Conservation (phyloP, 371 early-diverging fungal genomes). For the Entomophthora muscae region DNA sequence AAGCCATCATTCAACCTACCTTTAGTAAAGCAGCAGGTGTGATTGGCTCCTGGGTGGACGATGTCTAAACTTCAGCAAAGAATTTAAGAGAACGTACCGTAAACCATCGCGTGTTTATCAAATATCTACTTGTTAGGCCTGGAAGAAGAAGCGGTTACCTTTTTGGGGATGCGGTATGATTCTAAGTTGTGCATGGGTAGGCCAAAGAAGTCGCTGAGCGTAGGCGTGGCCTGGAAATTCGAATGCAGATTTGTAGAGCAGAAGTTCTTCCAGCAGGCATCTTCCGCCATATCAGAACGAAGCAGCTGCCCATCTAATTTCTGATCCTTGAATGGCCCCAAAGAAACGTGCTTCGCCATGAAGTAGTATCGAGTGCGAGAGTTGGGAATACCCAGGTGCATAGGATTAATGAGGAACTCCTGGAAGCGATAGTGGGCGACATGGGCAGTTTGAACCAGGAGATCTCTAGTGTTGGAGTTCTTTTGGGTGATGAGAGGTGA, state of each 20-base stretch:
- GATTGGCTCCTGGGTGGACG: conserved; percentile 33
- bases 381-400: conserved; percentile 43
- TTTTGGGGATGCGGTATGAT: neutral
- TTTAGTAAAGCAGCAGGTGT: conserved; percentile 76
- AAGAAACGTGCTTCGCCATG: conserved; percentile 17
- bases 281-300: neutral
- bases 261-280: neutral
- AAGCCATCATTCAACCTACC: conserved; percentile 13
- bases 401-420: conserved; percentile 37
- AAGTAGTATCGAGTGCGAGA: conserved; percentile 42
- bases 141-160: neutral
- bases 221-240: neutral
- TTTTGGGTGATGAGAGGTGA: neutral
- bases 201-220: neutral
- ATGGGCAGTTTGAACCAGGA: conserved; percentile 22
- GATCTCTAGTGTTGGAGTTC: conserved; percentile 29
- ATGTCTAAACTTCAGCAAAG: conserved; percentile 26
- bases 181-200: neutral
- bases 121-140: neutral
- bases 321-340: neutral
- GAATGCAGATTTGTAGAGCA: neutral
- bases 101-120: neutral
- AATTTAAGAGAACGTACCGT: neutral
- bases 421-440: conserved; percentile 25
- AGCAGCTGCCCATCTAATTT: neutral